Conservation (phyloP, 495 filamentous ascomycete species). For the Hypomontagnella monticulosa region DNA sequence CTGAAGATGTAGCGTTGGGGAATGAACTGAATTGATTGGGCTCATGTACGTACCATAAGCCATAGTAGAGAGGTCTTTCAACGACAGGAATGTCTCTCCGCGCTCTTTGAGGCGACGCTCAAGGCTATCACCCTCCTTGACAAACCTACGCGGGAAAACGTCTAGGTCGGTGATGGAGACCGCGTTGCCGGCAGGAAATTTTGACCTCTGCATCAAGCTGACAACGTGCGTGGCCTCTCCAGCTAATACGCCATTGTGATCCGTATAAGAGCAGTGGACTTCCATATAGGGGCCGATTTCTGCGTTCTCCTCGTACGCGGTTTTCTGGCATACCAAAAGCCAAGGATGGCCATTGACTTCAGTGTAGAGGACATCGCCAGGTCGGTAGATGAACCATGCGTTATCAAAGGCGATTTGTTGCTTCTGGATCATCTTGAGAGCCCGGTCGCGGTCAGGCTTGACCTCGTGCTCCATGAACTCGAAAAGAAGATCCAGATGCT, state of each 20-base stretch:
- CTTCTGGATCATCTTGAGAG: constrained; percentile 41
- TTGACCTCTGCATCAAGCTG: constrained; percentile 26
- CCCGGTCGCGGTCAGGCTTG: constrained; percentile 40
- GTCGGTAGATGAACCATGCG: constrained; percentile 53
- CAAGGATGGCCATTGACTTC: constrained; percentile 44
- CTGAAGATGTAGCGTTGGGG: not conserved
- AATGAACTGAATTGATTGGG: no score
- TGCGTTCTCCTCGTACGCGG: constrained; percentile 35
- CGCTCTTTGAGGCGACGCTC: constrained; percentile 26
- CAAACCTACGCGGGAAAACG: constrained; percentile 36
- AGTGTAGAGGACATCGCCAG: constrained; percentile 45
- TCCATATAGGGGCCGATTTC: constrained; percentile 39
- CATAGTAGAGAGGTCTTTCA: constrained; percentile 34
- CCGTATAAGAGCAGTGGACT: constrained; percentile 39
- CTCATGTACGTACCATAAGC: constrained; percentile 39
- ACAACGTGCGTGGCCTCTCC: constrained; percentile 26
- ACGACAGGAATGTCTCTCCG: constrained; percentile 35
- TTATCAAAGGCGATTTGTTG: constrained; percentile 45
- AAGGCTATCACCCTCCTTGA: constrained; percentile 33
- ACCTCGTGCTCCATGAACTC: constrained; percentile 48
- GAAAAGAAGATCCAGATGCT: constrained; percentile 49
- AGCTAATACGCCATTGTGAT: constrained; percentile 29
- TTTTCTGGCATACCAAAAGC: constrained; percentile 44
- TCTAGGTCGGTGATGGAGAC: constrained; percentile 36
- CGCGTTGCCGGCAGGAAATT: constrained; percentile 38